A percentile compares a stretch with the other conserved stretches of the same genome.
These are phyloP conservation scores for Pezizomycotina sp. DNA, from an alignment of 2,329 filamentous ascomycete genomes.

Conservation along the genomic window DNA sequence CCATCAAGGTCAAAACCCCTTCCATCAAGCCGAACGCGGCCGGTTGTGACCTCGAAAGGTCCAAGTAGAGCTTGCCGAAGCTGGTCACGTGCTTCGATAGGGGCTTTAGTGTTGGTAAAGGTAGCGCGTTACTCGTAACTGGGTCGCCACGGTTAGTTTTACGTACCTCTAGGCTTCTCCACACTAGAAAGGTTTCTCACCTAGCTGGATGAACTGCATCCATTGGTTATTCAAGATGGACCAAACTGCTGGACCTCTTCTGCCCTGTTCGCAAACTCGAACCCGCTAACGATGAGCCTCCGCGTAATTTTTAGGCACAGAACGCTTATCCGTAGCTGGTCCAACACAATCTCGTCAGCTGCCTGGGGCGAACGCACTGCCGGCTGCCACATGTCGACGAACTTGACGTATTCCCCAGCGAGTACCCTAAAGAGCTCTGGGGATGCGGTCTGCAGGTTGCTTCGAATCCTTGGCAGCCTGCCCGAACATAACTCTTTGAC, in stretches of 20 bases:
- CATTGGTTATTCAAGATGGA: slow-evolving; percentile 59
- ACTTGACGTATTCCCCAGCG: slow-evolving; percentile 58
- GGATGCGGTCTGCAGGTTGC: slow-evolving; percentile 57
- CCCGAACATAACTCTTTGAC: slow-evolving; percentile 82
- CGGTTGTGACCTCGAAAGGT: slow-evolving; percentile 65
- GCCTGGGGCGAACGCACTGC: slow-evolving; percentile 41
- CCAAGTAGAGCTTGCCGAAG: slow-evolving; percentile 77
- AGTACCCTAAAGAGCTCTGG: slow-evolving; percentile 74
- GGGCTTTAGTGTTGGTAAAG: too few species aligned
- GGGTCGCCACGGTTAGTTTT: too few species aligned
- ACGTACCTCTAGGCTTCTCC: neutral
- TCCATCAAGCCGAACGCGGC: slow-evolving; percentile 70
- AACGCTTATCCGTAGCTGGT: slow-evolving; percentile 46
- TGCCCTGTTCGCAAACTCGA: slow-evolving; percentile 67
- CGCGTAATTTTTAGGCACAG: slow-evolving; percentile 64
- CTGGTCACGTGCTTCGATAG: slow-evolving; percentile 80
- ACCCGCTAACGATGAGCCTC: slow-evolving; percentile 62
- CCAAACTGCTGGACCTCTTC: slow-evolving; percentile 63
- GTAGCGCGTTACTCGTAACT: neutral
- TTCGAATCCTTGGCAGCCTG: slow-evolving; percentile 55
- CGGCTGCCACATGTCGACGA: slow-evolving; percentile 51
- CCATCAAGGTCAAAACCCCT: slow-evolving; percentile 58
- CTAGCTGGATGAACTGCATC: slow-evolving; percentile 51
- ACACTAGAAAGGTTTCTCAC: slow-evolving; percentile 3
- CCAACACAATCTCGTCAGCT: slow-evolving; percentile 46